Evolutionary conservation across 2,329 filamentous ascomycete genomes (phyloP).

Genomic region (Neonectria sp.): DNA sequence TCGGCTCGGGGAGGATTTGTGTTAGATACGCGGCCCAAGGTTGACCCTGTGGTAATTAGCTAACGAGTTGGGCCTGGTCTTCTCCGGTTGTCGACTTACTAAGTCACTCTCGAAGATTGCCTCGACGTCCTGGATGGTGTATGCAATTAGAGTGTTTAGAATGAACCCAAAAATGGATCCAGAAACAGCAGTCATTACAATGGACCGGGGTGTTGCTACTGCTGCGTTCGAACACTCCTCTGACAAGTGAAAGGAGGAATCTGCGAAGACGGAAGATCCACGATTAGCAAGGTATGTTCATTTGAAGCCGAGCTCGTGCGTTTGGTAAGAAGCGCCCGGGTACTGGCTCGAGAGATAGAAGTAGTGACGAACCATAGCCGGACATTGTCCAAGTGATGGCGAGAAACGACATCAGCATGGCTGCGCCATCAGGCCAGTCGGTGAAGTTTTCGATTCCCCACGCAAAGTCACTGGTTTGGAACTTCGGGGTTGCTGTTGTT

Average conservation of each 20-base stretch:
- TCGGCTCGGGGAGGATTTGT: constrained; percentile 23
- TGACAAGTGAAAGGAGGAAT: constrained; percentile 29
- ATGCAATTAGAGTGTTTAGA: constrained; percentile 26
- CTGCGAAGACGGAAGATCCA: not conserved
- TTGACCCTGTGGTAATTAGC: constrained; percentile 23
- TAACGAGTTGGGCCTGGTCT: accelerated
- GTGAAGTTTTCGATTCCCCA: constrained; percentile 30
- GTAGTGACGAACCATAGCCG: constrained; percentile 18
- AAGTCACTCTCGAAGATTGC: constrained; percentile 31
- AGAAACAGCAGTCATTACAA: constrained; percentile 29
- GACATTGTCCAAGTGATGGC: constrained; percentile 34
- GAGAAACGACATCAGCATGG: constrained; percentile 32
- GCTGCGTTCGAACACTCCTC: constrained; percentile 34
- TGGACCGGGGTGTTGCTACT: constrained; percentile 28
- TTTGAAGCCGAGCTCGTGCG: not conserved
- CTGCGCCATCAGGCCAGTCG: constrained; percentile 30
- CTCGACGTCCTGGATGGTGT: constrained; percentile 29
- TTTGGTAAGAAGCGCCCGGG: not conserved
- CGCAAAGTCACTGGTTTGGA: constrained; percentile 19
- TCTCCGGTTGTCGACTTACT: not conserved
- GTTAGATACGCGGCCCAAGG: constrained; percentile 28
- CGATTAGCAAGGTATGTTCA: not conserved
- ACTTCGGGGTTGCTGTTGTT: constrained; percentile 14
- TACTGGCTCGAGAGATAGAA: not conserved
- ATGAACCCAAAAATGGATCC: constrained; percentile 28